Percentiles rank a stretch among this genome's conserved stretches.
Conservation (phyloP, 2,329 filamentous ascomycete genomes). For the Incumbomyces delicatus region DNA sequence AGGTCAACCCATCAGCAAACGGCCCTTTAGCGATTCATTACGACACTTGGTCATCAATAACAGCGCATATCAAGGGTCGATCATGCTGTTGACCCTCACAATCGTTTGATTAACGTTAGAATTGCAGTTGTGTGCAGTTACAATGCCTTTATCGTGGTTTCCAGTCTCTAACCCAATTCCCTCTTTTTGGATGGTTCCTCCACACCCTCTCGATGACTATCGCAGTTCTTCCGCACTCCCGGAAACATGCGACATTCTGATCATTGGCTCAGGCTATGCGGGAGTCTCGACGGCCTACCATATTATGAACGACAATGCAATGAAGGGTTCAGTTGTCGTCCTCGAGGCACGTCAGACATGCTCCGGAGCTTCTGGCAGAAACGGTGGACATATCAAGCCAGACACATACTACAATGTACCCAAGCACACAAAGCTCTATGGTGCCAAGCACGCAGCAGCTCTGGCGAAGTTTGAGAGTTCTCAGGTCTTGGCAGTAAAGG, state of each 20-base stretch:
- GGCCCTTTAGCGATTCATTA: too few relatives aligned
- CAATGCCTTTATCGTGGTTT: too few relatives aligned
- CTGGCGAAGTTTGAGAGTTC: conserved; percentile 31
- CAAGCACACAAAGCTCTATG: conserved; percentile 25
- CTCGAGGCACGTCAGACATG: conserved; percentile 27
- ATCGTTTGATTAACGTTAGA: too few relatives aligned
- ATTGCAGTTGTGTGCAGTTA: too few relatives aligned
- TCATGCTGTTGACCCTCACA: too few relatives aligned
- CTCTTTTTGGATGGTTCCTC: too few relatives aligned
- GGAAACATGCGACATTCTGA: conserved; percentile 33
- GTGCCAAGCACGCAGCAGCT: conserved; percentile 29
- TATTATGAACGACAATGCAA: conserved; percentile 23
- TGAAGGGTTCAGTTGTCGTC: conserved; percentile 22
- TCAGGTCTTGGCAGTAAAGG: conserved; percentile 31
- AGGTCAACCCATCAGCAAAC: too few relatives aligned
- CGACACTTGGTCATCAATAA: too few relatives aligned
- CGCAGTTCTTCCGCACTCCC: conserved; percentile 25
- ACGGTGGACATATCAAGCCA: conserved; percentile 30
- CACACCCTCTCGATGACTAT: not conserved
- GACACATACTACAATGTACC: conserved; percentile 20
- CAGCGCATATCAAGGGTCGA: too few relatives aligned
- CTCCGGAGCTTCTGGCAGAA: conserved; percentile 28
- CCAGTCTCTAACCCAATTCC: too few relatives aligned
- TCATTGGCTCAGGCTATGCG: conserved; percentile 41
- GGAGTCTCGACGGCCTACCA: conserved; percentile 38